Conservation (phyloP, 2,329 filamentous ascomycete genomes). For the Sphaerulina populicola region DNA sequence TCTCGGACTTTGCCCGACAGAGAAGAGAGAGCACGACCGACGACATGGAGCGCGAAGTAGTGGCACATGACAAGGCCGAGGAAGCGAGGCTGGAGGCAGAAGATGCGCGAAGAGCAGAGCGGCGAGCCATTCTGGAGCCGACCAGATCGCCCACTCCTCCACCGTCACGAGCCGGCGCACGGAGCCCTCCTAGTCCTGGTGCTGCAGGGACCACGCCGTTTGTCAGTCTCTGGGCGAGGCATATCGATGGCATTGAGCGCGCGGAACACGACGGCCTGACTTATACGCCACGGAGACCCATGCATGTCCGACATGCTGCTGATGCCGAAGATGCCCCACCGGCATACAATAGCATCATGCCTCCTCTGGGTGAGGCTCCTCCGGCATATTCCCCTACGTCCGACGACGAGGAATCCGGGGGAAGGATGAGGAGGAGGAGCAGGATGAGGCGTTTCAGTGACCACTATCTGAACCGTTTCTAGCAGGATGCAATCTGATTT, state of each 20-base stretch:
- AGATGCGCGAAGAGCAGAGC: conserved; percentile 20
- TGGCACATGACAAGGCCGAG: conserved; percentile 27
- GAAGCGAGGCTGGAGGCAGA: conserved; percentile 27
- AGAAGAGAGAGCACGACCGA: conserved; percentile 25
- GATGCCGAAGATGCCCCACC: conserved; percentile 27
- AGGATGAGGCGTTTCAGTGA: conserved; percentile 13
- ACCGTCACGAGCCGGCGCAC: not conserved
- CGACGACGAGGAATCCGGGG: conserved; percentile 23
- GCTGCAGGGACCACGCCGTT: conserved; percentile 22
- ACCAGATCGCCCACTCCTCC: conserved; percentile 10
- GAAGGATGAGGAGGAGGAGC: not conserved
- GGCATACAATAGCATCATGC: conserved; percentile 26
- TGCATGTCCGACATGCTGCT: conserved; percentile 23
- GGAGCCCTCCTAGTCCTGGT: too few relatives aligned
- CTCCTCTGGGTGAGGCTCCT: conserved; percentile 24
- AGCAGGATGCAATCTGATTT: not conserved
- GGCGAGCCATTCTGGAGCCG: conserved; percentile 9
- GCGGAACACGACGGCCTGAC: conserved; percentile 12
- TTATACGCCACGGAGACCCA: conserved; percentile 16
- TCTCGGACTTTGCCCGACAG: conserved; percentile 25
- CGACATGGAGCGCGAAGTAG: conserved; percentile 17
- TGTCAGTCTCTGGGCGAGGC: conserved; percentile 28
- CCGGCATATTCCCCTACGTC: conserved; percentile 29
- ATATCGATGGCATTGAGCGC: conserved; percentile 23
- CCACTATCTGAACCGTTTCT: conserved; percentile 10